These are phyloP conservation scores for Westerdykella aurantiaca DNA, from an alignment of 2,329 filamentous ascomycete species.

Conservation along the genomic window DNA sequence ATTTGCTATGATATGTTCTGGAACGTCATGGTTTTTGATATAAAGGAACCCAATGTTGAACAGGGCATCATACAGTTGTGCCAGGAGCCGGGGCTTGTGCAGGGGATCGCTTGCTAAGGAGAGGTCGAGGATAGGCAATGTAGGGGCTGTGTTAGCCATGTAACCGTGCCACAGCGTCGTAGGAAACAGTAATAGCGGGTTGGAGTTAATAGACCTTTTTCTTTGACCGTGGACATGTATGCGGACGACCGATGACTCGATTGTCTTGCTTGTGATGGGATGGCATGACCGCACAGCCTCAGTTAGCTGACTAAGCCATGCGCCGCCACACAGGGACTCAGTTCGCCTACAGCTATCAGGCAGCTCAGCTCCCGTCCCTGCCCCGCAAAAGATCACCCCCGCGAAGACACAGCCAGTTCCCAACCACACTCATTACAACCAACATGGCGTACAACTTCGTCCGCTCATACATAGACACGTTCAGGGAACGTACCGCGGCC, in stretches of 20 bases:
- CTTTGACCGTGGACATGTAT: not conserved
- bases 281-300: not conserved
- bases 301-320: not conserved
- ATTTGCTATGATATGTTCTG: slow-evolving; percentile 29
- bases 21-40: slow-evolving; percentile 47
- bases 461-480: slow-evolving; percentile 84
- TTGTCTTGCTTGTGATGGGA: too few species aligned
- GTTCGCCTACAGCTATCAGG: slow-evolving; percentile 1
- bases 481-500: slow-evolving; percentile 86
- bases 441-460: slow-evolving; percentile 71
- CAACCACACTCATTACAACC: not conserved
- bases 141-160: not conserved
- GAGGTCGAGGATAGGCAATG: slow-evolving; percentile 49
- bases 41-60: slow-evolving; percentile 52
- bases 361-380: slow-evolving; percentile 5
- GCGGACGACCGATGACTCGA: too few species aligned
- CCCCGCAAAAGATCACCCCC: slow-evolving; percentile 1
- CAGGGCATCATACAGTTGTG: slow-evolving; percentile 44
- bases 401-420: not conserved
- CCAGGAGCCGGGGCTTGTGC: slow-evolving; percentile 36
- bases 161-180: not conserved
- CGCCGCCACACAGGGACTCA: not conserved
- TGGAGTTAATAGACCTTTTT: not conserved
- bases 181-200: not conserved
- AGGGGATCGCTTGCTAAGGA: slow-evolving; percentile 37